Conservation (phyloP, 345 rosid species). For the Citrus trifoliata region DNA sequence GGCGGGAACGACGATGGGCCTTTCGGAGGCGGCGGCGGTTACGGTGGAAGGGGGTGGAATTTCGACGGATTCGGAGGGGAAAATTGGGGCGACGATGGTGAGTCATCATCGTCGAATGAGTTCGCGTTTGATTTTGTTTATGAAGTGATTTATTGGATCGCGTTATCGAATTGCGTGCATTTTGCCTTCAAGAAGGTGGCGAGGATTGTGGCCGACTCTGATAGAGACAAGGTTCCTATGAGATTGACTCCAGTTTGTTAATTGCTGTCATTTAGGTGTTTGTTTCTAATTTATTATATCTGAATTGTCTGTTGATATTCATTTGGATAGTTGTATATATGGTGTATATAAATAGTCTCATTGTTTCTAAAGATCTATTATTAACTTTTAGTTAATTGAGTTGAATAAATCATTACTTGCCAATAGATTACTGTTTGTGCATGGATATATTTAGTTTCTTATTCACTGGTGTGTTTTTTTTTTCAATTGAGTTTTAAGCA, state of each 20-base stretch:
- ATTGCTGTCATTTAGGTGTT: constrained; percentile 7
- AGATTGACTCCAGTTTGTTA: constrained; percentile 52
- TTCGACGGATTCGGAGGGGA: constrained; percentile 53
- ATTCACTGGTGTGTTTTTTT: not conserved
- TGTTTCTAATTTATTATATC: constrained; percentile 5
- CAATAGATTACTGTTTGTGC: not conserved
- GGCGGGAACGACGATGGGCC: constrained; percentile 48
- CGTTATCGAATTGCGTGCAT: constrained; percentile 77
- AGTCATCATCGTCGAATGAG: constrained; percentile 46
- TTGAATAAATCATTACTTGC: not conserved
- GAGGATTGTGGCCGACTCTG: constrained; percentile 46
- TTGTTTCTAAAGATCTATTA: not conserved
- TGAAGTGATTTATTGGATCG: constrained; percentile 95
- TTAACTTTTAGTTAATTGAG: not conserved
- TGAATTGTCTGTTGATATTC: not conserved
- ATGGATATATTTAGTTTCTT: not conserved
- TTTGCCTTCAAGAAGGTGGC: constrained; percentile 76
- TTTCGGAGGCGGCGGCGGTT: constrained; percentile 52
- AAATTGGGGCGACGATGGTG: constrained; percentile 66
- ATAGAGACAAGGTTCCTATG: constrained; percentile 57
- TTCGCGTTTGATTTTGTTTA: constrained; percentile 75
- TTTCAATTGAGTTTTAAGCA: not conserved
- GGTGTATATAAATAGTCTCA: constrained; percentile 4
- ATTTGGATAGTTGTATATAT: constrained; percentile 18
- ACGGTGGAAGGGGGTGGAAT: constrained; percentile 71